Conservation (phyloP, 2,329 filamentous ascomycete genomes). For the Pezicula rhizophila region DNA sequence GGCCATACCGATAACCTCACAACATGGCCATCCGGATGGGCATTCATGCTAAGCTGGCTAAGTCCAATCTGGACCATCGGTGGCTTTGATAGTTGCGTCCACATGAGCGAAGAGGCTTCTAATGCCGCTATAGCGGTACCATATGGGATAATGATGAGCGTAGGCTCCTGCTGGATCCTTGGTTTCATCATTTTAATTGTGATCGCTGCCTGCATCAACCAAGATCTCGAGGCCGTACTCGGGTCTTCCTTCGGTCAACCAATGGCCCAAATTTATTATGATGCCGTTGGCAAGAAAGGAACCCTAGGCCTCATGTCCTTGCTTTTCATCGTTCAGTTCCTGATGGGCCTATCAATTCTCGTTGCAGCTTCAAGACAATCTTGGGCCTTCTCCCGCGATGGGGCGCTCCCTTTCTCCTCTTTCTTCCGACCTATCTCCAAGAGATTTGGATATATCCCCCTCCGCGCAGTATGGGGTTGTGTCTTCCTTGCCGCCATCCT, state of each 20-base stretch:
- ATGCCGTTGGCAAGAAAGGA: constrained; percentile 52
- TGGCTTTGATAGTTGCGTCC: constrained; percentile 51
- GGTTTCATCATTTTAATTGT: constrained; percentile 53
- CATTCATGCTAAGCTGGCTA: constrained; percentile 55
- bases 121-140: constrained; percentile 55
- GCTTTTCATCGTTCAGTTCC: constrained; percentile 54
- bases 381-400: constrained; percentile 59
- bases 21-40: constrained; percentile 50
- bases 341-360: constrained; percentile 53
- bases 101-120: constrained; percentile 55
- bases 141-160: constrained; percentile 51
- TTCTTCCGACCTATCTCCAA: constrained; percentile 49
- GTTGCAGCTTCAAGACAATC: constrained; percentile 54
- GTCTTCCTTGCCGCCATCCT: constrained; percentile 44
- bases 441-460: constrained; percentile 49
- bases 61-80: constrained; percentile 56
- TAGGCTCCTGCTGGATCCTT: constrained; percentile 48
- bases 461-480: constrained; percentile 49
- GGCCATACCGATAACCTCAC: constrained; percentile 49
- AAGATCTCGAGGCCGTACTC: constrained; percentile 43
- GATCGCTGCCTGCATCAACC: constrained; percentile 50
- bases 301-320: constrained; percentile 53
- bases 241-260: constrained; percentile 50
- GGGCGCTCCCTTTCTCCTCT: constrained; percentile 51
- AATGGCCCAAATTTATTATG: constrained; percentile 49